Percentiles rank a stretch among this genome's conserved stretches.
Evolutionary conservation across 805 yeast genomes (phyloP).

Genomic region (Saccharomycopsis fodiens): DNA sequence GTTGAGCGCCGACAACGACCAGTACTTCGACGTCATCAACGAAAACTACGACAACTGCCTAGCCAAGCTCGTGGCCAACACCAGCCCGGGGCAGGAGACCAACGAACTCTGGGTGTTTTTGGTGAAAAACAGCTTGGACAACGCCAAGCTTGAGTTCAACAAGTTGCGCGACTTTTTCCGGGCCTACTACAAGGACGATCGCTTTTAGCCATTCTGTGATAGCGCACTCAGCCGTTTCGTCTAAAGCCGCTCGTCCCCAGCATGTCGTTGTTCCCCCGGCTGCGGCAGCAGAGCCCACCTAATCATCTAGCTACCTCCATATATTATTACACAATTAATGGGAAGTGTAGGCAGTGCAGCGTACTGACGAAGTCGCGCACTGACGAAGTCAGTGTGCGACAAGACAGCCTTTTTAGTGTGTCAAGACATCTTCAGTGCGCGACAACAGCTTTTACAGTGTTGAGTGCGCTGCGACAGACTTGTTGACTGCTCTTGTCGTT

Average conservation of each 20-base stretch:
- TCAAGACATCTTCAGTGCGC: too few species aligned
- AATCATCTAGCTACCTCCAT: too few species aligned
- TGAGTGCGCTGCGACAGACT: too few species aligned
- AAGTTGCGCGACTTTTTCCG: conserved; percentile 44
- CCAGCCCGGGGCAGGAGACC: conserved; percentile 1
- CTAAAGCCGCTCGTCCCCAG: too few species aligned
- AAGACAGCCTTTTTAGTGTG: too few species aligned
- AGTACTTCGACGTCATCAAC: conserved; percentile 9
- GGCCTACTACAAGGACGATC: conserved; percentile 39
- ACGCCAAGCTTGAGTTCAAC: conserved; percentile 44
- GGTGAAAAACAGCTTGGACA: conserved; percentile 45
- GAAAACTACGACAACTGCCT: conserved; percentile 13
- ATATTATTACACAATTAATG: too few species aligned
- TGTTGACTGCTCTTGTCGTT: too few species aligned
- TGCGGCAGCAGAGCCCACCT: too few species aligned
- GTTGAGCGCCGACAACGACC: conserved; percentile 15
- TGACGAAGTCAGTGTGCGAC: too few species aligned
- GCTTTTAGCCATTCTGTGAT: conserved; percentile 6
- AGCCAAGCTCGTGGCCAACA: conserved; percentile 4
- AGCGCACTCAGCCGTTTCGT: background rate
- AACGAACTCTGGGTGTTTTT: conserved; percentile 28
- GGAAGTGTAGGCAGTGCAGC: too few species aligned
- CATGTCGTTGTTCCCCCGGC: background rate
- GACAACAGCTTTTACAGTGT: too few species aligned
- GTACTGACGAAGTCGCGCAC: too few species aligned